Percentiles rank a stretch among this genome's conserved stretches.
These are phyloP conservation scores for Aristolochia contorta DNA, from an alignment of 164 flowering plant genomes.

Conservation along the genomic window DNA sequence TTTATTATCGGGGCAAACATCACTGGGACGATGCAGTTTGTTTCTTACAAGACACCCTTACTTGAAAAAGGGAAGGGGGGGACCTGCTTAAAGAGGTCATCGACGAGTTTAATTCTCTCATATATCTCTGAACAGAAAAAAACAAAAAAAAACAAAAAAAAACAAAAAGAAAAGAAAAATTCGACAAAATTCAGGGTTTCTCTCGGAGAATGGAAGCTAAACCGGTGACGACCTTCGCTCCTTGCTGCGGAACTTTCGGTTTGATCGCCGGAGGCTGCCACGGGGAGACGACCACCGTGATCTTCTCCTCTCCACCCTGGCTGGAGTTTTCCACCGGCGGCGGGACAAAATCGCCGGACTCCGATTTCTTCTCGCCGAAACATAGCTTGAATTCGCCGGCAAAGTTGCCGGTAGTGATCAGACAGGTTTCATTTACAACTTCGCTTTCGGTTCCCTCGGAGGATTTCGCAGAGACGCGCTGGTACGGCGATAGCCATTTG, in stretches of 20 bases:
- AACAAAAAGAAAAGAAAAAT: neutral
- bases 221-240: conserved; percentile 47
- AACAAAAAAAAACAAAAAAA: too few species aligned
- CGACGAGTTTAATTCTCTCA: conserved; percentile 8
- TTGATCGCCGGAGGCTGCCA: conserved; percentile 48
- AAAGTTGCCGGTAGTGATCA: conserved; percentile 7
- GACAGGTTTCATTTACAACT: neutral
- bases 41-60: neutral
- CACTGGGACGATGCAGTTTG: neutral
- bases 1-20: neutral
- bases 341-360: conserved; percentile 9
- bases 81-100: neutral
- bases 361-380: conserved; percentile 4
- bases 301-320: conserved; percentile 19
- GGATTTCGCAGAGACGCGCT: neutral
- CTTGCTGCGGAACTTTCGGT: conserved; percentile 26
- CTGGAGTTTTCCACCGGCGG: conserved; percentile 14
- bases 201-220: conserved; percentile 55
- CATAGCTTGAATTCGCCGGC: conserved; percentile 17
- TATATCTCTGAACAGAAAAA: neutral
- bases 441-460: neutral
- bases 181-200: conserved; percentile 22
- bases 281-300: conserved; percentile 13
- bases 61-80: conserved; percentile 24
- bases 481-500: conserved; percentile 66